A percentile compares a stretch with the other conserved stretches of the same genome.
phyloP scores from a whole-genome alignment of 768 basidiomycete genomes.

The Boletellus ananas region DNA sequence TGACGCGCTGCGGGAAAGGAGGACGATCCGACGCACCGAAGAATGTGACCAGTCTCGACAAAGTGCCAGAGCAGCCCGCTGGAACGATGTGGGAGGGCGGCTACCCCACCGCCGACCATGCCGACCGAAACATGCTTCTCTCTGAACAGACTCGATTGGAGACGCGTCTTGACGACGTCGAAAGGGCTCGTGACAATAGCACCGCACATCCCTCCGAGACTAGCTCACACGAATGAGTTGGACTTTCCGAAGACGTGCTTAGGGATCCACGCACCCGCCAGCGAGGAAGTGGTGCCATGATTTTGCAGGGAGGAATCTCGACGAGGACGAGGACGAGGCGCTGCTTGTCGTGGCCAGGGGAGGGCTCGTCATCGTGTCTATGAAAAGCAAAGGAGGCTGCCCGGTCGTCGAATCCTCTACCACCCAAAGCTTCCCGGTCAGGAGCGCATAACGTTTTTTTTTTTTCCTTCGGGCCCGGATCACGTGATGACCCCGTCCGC shows the following conservation, averaged over 20 bases:
- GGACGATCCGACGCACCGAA: conserved; percentile 50
- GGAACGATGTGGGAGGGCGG: conserved; percentile 31
- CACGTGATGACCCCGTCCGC: conserved; percentile 13
- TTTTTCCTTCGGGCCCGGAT: not conserved
- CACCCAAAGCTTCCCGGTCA: not conserved
- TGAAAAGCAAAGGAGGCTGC: not conserved
- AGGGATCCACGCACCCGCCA: conserved; percentile 63
- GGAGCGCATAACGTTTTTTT: conserved; percentile 5
- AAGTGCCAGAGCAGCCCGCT: conserved; percentile 82
- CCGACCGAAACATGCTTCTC: conserved; percentile 37
- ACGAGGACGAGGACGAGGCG: conserved; percentile 33
- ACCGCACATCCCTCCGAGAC: conserved; percentile 96
- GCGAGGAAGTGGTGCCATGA: conserved; percentile 84
- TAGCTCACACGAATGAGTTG: conserved; percentile 30
- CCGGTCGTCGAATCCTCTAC: not conserved
- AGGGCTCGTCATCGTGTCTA: conserved; percentile 15
- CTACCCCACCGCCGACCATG: conserved; percentile 31
- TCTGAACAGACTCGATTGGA: conserved; percentile 85
- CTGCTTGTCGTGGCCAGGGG: conserved; percentile 11
- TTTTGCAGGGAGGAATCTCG: conserved; percentile 55
- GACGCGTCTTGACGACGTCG: conserved; percentile 95
- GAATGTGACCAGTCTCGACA: conserved; percentile 88
- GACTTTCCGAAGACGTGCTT: not conserved
- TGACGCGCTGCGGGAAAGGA: not conserved
- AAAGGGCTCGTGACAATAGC: conserved; percentile 96